Base-by-base conservation (phyloP, 2,329 filamentous ascomycete species). In the Stachybotrys chartarum region DNA sequence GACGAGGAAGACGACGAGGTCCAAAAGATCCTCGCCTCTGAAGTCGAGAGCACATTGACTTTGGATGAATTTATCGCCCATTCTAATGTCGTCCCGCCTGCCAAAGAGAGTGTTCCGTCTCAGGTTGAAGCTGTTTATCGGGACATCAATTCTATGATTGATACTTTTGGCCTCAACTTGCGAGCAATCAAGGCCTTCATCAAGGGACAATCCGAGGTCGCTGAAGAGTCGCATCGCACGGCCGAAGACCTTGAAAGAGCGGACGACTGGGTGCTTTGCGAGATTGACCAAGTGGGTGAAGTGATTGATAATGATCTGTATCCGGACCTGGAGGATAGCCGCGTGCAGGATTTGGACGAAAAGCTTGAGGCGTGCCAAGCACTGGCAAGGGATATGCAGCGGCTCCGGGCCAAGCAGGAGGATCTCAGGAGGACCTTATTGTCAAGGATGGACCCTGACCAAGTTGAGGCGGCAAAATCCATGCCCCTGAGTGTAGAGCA, bases 61-160 rank as follows among this genome's bases (percentile, higher is more conserved):
- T 69, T 91, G 42, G 82, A 88, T 56, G 81, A 86, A 52, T 91
- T 91, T 63, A 79, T 90, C 53, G 85, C 80, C 3, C 81, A 84
- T 62, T 74, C 79, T 4, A 80, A 83, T 57, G 76, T 80, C 46
- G 75, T 75, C 6, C 73, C 78, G 5, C 75, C 78, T 14, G 78
- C 78, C 14, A 75, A 77, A 53, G 80, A 85, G 54, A 84, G 78
- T 50, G 76, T 87, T 35, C 80, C 83, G 5, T 77, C 80, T 8
- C 84, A 86, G 61, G 83, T 85, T 24, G 84, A 87, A 64, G 80
- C 83, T 17, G 76, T 87, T 1, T 94, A 90, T 68, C 82, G 87
- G 49, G 90, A 93, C 64, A 89, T 93, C 67, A 93, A 94, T 69
- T 89, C 89, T 12, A 99, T 97, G 94, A 86, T 99, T 48, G 91